These are phyloP conservation scores for Chrysoporthe deuterocubensis DNA, from an alignment of 2,329 filamentous ascomycete species.

Conservation along the genomic window DNA sequence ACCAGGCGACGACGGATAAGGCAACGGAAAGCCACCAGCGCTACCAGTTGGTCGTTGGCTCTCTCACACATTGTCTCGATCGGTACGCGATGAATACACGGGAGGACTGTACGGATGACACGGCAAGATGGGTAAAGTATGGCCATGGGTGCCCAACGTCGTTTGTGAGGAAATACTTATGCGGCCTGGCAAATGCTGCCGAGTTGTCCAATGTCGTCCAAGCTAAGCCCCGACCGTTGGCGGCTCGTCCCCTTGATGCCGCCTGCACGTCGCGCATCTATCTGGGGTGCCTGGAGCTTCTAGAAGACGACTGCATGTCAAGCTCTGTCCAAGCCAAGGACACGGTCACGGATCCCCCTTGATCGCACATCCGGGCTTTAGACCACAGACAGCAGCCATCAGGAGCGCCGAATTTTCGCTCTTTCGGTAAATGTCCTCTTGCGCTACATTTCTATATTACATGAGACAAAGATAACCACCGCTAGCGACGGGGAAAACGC, in stretches of 20 bases:
- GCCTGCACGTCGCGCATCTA: not conserved
- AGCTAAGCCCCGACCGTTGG: not conserved
- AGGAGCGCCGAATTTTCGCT: not conserved
- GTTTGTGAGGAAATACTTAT: not conserved
- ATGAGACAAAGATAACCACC: not conserved
- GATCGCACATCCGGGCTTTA: not conserved
- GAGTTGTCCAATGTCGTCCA: not conserved
- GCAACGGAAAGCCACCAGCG: not conserved
- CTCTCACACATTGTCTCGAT: too few relatives aligned
- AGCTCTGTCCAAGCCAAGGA: not conserved
- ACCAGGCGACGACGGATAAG: not conserved
- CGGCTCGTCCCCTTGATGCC: not conserved
- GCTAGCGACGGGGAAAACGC: too few relatives aligned
- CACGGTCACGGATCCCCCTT: not conserved
- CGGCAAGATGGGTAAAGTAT: slow-evolving; percentile 1
- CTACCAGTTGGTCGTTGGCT: not conserved
- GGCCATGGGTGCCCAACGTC: not conserved
- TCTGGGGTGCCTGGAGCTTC: slow-evolving; percentile 19
- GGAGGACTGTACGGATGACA: not conserved
- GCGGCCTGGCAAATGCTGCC: slow-evolving; percentile 17
- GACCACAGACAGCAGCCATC: not conserved
- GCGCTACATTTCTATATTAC: not conserved
- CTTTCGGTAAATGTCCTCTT: not conserved
- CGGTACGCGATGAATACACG: not conserved
- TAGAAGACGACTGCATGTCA: slow-evolving; percentile 19